phyloP scores from a whole-genome alignment of 371 early-diverging fungal genomes.

The Paraphysoderma sedebokerense region DNA sequence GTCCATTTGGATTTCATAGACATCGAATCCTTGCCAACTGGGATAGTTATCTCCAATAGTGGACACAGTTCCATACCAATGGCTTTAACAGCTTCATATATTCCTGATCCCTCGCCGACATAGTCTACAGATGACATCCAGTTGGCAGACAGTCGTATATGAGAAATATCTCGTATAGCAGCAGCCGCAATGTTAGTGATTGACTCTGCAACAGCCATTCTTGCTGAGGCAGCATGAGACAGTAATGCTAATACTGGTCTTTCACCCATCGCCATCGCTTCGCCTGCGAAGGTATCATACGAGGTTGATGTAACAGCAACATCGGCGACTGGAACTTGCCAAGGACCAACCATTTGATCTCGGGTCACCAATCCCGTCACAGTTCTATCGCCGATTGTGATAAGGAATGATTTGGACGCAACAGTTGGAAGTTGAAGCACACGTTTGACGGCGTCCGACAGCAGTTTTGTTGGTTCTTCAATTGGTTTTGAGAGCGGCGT shows the following conservation, averaged over 20 bases:
- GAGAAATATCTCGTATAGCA: conserved; percentile 41
- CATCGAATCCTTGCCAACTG: conserved; percentile 97
- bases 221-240: conserved; percentile 69
- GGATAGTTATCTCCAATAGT: conserved; percentile 75
- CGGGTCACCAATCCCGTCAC: conserved; percentile 86
- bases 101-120: conserved; percentile 74
- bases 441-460: conserved; percentile 49
- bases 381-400: conserved; percentile 92
- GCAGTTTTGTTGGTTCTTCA: conserved; percentile 28
- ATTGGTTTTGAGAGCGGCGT: conserved; percentile 9
- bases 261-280: conserved; percentile 96
- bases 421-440: conserved; percentile 75
- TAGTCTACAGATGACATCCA: conserved; percentile 94
- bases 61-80: conserved; percentile 87
- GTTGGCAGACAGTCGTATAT: conserved; percentile 80
- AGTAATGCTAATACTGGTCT: conserved; percentile 76
- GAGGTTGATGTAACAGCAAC: conserved; percentile 74
- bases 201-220: conserved; percentile 89
- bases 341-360: conserved; percentile 93
- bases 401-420: conserved; percentile 80
- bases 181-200: conserved; percentile 84
- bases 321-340: conserved; percentile 94
- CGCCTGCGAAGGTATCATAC: conserved; percentile 44
- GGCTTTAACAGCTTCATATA: conserved; percentile 86
- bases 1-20: conserved; percentile 91